Evolutionary conservation across 2,329 filamentous ascomycete species (phyloP).

Genomic region (Helotiales sp.): DNA sequence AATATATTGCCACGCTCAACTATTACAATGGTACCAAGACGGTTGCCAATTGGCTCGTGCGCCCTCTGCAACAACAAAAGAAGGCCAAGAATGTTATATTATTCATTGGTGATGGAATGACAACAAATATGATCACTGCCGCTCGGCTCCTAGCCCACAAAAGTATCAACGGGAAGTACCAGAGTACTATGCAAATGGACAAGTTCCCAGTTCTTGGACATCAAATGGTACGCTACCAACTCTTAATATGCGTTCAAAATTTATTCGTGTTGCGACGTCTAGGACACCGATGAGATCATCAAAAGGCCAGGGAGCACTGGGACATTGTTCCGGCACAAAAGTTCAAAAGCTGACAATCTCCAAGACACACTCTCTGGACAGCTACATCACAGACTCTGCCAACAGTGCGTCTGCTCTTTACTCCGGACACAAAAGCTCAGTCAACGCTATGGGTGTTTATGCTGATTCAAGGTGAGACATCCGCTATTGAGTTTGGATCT

Average conservation of each 20-base stretch:
- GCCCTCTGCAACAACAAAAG: constrained; percentile 66
- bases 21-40: constrained; percentile 76
- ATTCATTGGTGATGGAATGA: constrained; percentile 72
- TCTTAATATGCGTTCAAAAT: too few species aligned
- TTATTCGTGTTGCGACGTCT: too few species aligned
- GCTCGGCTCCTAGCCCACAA: constrained; percentile 80
- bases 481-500: constrained; percentile 30
- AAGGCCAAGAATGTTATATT: constrained; percentile 84
- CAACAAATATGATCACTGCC: constrained; percentile 77
- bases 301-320: too few species aligned
- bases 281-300: too few species aligned
- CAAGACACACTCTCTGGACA: constrained; percentile 79
- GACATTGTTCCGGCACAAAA: too few species aligned
- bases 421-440: constrained; percentile 79
- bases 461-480: constrained; percentile 53
- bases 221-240: constrained; percentile 69
- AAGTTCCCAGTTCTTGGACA: constrained; percentile 84
- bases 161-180: constrained; percentile 81
- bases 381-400: constrained; percentile 83
- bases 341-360: background rate
- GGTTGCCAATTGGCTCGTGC: constrained; percentile 74
- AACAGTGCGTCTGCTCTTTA: constrained; percentile 83
- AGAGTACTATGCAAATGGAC: constrained; percentile 73
- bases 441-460: constrained; percentile 79
- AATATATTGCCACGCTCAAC: constrained; percentile 72